Percentiles rank a stretch among this genome's conserved stretches.
These are phyloP conservation scores for Cutaneotrichosporon cavernicola DNA, from an alignment of 1,284 basidiomycete genomes.

Conservation along the genomic window DNA sequence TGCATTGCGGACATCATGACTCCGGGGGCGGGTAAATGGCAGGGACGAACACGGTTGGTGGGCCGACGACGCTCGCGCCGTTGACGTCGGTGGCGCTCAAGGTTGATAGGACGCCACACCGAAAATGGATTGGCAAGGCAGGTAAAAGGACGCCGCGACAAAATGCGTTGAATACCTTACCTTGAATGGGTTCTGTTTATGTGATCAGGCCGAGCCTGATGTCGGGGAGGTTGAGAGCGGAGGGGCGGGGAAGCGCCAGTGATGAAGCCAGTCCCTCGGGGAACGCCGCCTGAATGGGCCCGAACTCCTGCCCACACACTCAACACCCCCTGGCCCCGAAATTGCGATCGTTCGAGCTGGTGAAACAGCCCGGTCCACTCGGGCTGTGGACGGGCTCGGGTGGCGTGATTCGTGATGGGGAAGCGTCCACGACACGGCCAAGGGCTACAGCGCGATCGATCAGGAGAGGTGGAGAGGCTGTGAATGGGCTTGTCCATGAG, in stretches of 20 bases:
- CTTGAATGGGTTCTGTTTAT: background rate
- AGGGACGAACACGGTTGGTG: background rate
- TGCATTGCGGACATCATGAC: background rate
- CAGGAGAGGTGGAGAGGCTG: too few species aligned
- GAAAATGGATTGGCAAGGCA: background rate
- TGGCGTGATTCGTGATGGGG: background rate
- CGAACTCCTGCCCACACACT: too few species aligned
- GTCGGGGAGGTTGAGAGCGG: background rate
- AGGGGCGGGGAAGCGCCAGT: background rate
- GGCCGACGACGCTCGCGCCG: background rate
- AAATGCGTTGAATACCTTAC: too few species aligned
- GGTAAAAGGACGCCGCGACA: background rate
- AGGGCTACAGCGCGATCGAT: too few species aligned
- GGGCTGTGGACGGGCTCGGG: background rate
- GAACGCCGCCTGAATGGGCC: too few species aligned
- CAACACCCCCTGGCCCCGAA: too few species aligned
- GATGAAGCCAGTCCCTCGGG: too few species aligned
- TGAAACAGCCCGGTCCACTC: too few species aligned
- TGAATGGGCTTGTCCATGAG: too few species aligned
- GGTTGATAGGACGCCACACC: background rate
- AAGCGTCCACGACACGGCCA: too few species aligned
- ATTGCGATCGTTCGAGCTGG: too few species aligned
- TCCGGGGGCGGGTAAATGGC: background rate
- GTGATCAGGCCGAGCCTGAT: background rate
- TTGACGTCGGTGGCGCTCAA: background rate